Percentiles rank a stretch among this genome's conserved stretches.
These are phyloP conservation scores for Trichoderma sp. DNA, from an alignment of 2,329 filamentous ascomycete species.

Conservation along the genomic window DNA sequence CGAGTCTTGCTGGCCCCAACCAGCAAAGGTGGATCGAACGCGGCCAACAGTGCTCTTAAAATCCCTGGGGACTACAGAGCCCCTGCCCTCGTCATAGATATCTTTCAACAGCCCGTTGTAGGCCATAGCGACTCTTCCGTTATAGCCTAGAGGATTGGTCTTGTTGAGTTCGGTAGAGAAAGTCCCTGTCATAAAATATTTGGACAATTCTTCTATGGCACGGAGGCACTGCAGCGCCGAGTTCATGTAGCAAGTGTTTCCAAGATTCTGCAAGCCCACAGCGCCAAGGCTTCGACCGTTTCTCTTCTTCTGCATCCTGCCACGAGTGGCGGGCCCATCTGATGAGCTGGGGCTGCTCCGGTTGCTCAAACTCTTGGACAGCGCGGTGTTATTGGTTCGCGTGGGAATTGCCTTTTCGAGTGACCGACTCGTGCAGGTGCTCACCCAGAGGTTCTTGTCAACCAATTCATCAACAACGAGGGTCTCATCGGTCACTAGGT, in stretches of 20 bases:
- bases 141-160: conserved; percentile 80
- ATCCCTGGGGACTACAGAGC: conserved; percentile 72
- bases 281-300: conserved; percentile 70
- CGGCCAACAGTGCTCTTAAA: conserved; percentile 83
- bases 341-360: conserved; percentile 64
- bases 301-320: conserved; percentile 66
- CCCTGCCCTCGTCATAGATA: conserved; percentile 69
- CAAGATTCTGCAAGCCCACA: conserved; percentile 83
- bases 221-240: conserved; percentile 92
- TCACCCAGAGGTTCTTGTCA: conserved; percentile 56
- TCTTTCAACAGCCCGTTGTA: conserved; percentile 75
- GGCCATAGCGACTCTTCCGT: conserved; percentile 79
- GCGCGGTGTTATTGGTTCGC: conserved; percentile 26
- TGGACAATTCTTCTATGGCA: conserved; percentile 87
- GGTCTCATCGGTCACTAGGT: conserved; percentile 69
- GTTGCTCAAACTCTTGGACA: conserved; percentile 42
- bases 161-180: conserved; percentile 81
- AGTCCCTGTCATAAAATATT: conserved; percentile 78
- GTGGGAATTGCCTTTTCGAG: conserved; percentile 39
- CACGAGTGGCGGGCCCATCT: conserved; percentile 64
- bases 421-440: conserved; percentile 42
- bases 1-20: conserved; percentile 94
- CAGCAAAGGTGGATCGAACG: conserved; percentile 82
- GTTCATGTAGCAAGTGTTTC: conserved; percentile 99
- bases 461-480: conserved; percentile 82